Percentiles rank a stretch among this genome's conserved stretches.
Evolutionary conservation across 164 flowering plant genomes (phyloP).

Genomic region (Vitis rotundifolia): DNA sequence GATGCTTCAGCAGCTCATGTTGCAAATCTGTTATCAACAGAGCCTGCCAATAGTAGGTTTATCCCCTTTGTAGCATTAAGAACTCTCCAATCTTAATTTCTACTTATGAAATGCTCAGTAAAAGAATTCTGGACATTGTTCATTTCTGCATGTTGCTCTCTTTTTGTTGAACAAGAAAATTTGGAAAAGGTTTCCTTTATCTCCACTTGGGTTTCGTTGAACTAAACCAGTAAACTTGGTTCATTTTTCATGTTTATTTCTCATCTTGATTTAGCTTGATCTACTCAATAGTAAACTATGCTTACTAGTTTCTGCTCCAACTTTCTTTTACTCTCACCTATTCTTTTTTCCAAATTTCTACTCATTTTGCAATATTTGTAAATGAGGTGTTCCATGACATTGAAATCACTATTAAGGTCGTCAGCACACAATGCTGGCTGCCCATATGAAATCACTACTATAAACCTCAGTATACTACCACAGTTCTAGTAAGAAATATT

Average conservation of each 20-base stretch:
- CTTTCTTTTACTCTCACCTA: neutral
- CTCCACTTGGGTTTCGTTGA: neutral
- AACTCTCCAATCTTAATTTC: neutral
- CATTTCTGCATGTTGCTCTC: neutral
- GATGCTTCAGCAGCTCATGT: conserved; percentile 97
- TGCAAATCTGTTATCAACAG: conserved; percentile 88
- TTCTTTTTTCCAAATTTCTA: too few relatives aligned
- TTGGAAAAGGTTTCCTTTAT: too few relatives aligned
- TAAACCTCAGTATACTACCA: too few relatives aligned
- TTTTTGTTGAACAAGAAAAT: too few relatives aligned
- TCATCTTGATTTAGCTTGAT: neutral
- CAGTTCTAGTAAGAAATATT: too few relatives aligned
- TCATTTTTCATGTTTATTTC: neutral
- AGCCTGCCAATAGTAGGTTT: conserved; percentile 78
- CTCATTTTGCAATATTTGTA: too few relatives aligned
- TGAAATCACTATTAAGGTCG: too few relatives aligned
- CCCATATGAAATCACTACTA: too few relatives aligned
- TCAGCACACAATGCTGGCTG: too few relatives aligned
- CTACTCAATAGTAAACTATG: neutral
- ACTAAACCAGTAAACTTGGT: neutral
- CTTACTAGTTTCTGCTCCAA: neutral
- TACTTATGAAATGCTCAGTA: neutral
- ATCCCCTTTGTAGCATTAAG: neutral
- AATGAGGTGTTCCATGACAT: too few relatives aligned
- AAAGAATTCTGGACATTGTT: neutral